These are phyloP conservation scores for Sarocladiaceae sp. DNA, from an alignment of 2,329 filamentous ascomycete species.

Conservation along the genomic window DNA sequence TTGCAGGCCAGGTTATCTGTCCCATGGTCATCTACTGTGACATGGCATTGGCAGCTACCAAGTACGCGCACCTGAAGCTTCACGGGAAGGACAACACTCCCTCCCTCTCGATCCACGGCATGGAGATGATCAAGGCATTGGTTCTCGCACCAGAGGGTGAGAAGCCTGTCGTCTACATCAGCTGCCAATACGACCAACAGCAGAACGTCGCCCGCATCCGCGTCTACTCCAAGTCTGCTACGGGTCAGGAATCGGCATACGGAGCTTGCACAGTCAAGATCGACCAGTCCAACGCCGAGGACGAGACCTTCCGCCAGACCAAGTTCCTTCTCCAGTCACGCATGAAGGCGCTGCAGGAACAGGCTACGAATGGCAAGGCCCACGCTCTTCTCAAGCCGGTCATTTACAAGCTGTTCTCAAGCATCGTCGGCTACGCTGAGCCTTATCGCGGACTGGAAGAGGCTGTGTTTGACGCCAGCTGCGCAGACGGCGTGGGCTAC, in stretches of 20 bases:
- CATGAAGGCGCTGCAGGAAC: conserved; percentile 44
- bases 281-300: conserved; percentile 43
- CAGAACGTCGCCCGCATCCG: conserved; percentile 30
- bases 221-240: conserved; percentile 24
- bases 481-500: conserved; percentile 24
- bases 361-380: conserved; percentile 15
- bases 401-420: conserved; percentile 58
- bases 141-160: not conserved
- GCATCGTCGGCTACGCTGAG: conserved; percentile 49
- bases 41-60: conserved; percentile 31
- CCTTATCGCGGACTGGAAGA: conserved; percentile 53
- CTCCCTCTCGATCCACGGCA: conserved; percentile 6
- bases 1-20: not conserved
- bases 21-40: conserved; percentile 32
- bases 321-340: conserved; percentile 64
- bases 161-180: not conserved
- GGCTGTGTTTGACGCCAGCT: conserved; percentile 37
- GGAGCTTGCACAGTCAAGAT: conserved; percentile 14
- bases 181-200: conserved; percentile 24
- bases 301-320: conserved; percentile 47
- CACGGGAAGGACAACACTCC: not conserved
- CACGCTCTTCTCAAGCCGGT: conserved; percentile 18
- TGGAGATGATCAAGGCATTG: conserved; percentile 24
- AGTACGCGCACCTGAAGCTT: not conserved
- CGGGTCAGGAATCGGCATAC: conserved; percentile 7